Evolutionary conservation across 306 rosid genomes (phyloP), one percentile per base, ranked within the genome.

Genomic region (Calophaca sinica): DNA sequence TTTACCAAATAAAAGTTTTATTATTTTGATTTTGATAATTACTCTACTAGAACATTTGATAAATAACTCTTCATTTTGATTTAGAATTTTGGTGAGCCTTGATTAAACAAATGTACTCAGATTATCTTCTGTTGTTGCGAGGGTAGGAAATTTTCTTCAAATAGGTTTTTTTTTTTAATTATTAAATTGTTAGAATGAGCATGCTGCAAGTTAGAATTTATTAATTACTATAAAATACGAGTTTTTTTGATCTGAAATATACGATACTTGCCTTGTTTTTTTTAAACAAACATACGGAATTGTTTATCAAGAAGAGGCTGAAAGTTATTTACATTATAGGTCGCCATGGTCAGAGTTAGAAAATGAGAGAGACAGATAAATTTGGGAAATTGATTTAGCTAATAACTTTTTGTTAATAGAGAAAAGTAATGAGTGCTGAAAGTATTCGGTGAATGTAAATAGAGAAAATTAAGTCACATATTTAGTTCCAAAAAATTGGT

Each of bases 301-400:
- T 51, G 12, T 31, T 31, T 63, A 9, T 52, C 10, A 35, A 64
- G 0, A 20, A 20, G 26, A 8, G 53, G 48, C 53, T 41, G n/a
- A 53, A 63, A 72, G 26, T 71, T 62, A 60, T 29, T 6, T 39
- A 62, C 14, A 32, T 59, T 61, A 71, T 15, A 61, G 26, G 12
- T 26, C 58, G 57, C 49, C 39, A 60, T 35, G 53, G 7, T 65
- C 5, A 11, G n/a, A 36, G 36, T 33, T 66, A 4, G 46, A 9
- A 48, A 66, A 15, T 31, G 39, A 35, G 14, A 7, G 49, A 31
- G 45, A 20, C 9, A 10, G 70, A 46, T n/a, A 29, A 29, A 63
- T 35, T 28, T 7, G 42, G 39, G 39, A 52, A 59, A 49, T 12
- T 69, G 64, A 41, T 62, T 70, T 13, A 39, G 48, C 52, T 42